Conservation (phyloP, 345 rosid genomes). For the Reutealis trisperma region DNA sequence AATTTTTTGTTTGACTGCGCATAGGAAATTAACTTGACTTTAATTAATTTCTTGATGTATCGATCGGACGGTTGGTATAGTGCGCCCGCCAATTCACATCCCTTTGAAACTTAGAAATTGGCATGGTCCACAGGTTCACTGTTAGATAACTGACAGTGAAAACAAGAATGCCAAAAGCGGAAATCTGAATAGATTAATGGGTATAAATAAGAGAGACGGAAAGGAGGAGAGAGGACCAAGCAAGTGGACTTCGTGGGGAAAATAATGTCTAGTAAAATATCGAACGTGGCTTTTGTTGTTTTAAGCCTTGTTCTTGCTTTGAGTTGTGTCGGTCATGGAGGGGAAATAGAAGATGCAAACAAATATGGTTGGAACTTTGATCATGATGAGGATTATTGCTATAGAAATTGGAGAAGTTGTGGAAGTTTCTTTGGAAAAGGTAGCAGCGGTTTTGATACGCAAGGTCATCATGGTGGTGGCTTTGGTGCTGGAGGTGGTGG, state of each 20-base stretch:
- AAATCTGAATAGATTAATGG: background rate
- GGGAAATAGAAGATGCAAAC: constrained; percentile 19
- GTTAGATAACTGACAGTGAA: too few relatives aligned
- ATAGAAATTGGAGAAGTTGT: constrained; percentile 51
- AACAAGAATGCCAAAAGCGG: too few relatives aligned
- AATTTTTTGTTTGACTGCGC: constrained; percentile 20
- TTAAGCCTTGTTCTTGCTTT: constrained; percentile 29
- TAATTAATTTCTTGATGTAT: constrained; percentile 12
- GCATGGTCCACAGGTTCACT: background rate
- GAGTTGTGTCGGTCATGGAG: constrained; percentile 24
- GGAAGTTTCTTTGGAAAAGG: constrained; percentile 45
- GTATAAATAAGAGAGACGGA: constrained; percentile 37
- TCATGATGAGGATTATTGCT: constrained; percentile 31
- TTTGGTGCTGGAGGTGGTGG: constrained; percentile 30
- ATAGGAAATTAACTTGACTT: background rate
- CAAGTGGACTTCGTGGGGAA: background rate
- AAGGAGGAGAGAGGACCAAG: constrained; percentile 18
- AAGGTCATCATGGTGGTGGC: constrained; percentile 18
- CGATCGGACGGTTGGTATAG: constrained; percentile 15
- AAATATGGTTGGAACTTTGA: constrained; percentile 17
- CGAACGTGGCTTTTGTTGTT: constrained; percentile 32
- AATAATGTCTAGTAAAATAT: constrained; percentile 12
- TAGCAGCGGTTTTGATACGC: constrained; percentile 1
- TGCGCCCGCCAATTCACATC: constrained; percentile 26
- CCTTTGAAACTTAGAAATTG: constrained; percentile 24